A percentile compares a stretch with the other conserved stretches of the same genome.
Conservation (phyloP, 306 rosid genomes). For the Lathyrus sativus region DNA sequence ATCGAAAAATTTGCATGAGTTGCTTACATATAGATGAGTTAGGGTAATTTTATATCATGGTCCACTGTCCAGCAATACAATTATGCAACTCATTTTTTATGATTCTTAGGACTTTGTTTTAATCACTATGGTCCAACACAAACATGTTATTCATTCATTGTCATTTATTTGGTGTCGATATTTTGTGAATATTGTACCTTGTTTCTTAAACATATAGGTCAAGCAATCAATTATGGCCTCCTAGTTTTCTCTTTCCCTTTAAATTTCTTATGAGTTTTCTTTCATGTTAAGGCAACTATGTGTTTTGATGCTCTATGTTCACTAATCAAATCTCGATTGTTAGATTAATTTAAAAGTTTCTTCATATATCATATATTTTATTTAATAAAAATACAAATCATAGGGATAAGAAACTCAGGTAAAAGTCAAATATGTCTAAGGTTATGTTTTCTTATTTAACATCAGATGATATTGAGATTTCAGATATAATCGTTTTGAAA, state of each 20-base stretch:
- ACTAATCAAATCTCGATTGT: neutral
- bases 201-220: constrained; percentile 2
- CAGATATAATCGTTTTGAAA: too few relatives aligned
- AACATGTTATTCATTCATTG: constrained; percentile 26
- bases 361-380: too few relatives aligned
- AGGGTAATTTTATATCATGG: constrained; percentile 29
- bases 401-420: too few relatives aligned
- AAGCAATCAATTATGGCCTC: constrained; percentile 31
- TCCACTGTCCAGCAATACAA: constrained; percentile 41
- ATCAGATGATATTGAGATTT: too few relatives aligned
- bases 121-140: constrained; percentile 34
- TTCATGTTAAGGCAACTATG: neutral
- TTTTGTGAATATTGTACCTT: constrained; percentile 22
- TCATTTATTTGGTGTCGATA: constrained; percentile 19
- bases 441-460: too few relatives aligned
- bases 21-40: constrained; percentile 40
- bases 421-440: too few relatives aligned
- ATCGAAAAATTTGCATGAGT: constrained; percentile 30
- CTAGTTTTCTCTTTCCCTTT: neutral
- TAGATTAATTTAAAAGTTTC: neutral
- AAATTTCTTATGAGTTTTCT: neutral
- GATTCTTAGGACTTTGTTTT: constrained; percentile 3
- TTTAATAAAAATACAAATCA: too few relatives aligned
- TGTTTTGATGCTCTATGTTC: neutral
- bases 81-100: constrained; percentile 33